Evolutionary conservation across 208 protist species (phyloP), one percentile per base, ranked within the genome.

Genomic region (Trypanosoma platydactyli): DNA sequence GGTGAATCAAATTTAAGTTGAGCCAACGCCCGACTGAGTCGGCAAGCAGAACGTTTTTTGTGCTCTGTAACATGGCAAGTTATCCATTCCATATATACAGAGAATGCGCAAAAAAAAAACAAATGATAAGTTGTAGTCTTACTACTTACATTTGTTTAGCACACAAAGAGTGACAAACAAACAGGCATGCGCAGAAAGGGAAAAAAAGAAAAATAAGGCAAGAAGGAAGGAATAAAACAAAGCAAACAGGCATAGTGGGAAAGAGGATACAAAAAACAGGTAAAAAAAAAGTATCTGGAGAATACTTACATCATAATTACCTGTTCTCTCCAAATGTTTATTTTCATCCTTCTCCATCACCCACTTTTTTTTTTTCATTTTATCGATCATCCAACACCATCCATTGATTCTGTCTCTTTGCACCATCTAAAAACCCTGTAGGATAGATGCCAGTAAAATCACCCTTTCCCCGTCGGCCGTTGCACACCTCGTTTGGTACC

Each of bases 381-480:
- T 29, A 24, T 53, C 22, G 49, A 12, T 53, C n/a, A 24, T 24
- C 22, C n/a, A 53, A 24, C 22, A 53, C 15, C 15, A 45, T 45
- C 15, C 15, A 15, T 45, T 45, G 41, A 45, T 15, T 18, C 15
- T 45, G 7, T 45, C n/a, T n/a, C n/a, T n/a, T n/a, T n/a, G n/a
- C n/a, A n/a, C n/a, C n/a, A 38, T 38, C 33, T 48, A 48, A 24
- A 22, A 7, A 53, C 16, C 53, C 44, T 54, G 45, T 20, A 68
- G 44, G 45, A 68, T 42, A 35, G 53, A 68, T n/a, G 64, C 64
- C n/a, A 68, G 25, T 44, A 30, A 30, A 20, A 51, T 33, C 51
- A 68, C 60, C 16, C 45, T 59, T n/a, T 71, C 35, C 27, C 35
- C 4, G 20, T 63, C 53, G 20, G 20, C 24, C 2, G 61, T 12